Percentiles rank a stretch among this genome's conserved stretches.
phyloP scores from a whole-genome alignment of 495 filamentous ascomycete species.

The Polyplosphaeria fusca region DNA sequence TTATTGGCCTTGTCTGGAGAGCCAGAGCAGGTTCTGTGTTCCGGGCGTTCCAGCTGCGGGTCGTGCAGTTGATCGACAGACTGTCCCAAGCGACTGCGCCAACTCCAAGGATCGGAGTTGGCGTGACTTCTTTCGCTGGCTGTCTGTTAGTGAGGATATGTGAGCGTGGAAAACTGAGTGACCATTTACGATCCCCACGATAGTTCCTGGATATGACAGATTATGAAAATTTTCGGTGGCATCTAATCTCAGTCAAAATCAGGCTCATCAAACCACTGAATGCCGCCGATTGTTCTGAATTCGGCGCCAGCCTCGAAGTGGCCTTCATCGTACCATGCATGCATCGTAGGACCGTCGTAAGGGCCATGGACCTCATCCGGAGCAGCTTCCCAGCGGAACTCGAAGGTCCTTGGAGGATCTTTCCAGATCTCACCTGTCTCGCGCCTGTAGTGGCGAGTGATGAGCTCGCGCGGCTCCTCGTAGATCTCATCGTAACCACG shows the following conservation, averaged over 20 bases:
- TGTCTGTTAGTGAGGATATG: too few relatives aligned
- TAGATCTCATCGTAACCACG: conserved; percentile 84
- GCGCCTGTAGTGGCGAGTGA: conserved; percentile 77
- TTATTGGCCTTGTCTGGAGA: too few relatives aligned
- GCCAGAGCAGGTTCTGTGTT: too few relatives aligned
- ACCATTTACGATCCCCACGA: too few relatives aligned
- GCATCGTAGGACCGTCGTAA: conserved; percentile 80
- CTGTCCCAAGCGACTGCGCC: too few relatives aligned
- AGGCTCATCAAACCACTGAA: conserved; percentile 59
- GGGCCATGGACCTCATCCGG: conserved; percentile 78
- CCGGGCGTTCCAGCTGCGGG: too few relatives aligned
- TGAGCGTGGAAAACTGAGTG: too few relatives aligned
- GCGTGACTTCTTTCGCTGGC: too few relatives aligned
- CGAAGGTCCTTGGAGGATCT: conserved; percentile 72
- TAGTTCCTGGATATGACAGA: too few relatives aligned
- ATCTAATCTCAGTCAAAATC: conserved; percentile 47
- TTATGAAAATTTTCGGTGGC: too few relatives aligned
- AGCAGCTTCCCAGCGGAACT: conserved; percentile 87
- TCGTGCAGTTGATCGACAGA: too few relatives aligned
- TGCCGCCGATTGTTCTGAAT: conserved; percentile 64
- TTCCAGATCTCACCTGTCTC: conserved; percentile 91
- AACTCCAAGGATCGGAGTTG: too few relatives aligned
- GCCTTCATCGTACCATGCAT: conserved; percentile 80
- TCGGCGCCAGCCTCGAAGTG: conserved; percentile 95
- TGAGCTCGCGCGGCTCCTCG: conserved; percentile 77